These are phyloP conservation scores for Aspergillus aculeatus DNA, from an alignment of 2,329 filamentous ascomycete species.

Conservation along the genomic window DNA sequence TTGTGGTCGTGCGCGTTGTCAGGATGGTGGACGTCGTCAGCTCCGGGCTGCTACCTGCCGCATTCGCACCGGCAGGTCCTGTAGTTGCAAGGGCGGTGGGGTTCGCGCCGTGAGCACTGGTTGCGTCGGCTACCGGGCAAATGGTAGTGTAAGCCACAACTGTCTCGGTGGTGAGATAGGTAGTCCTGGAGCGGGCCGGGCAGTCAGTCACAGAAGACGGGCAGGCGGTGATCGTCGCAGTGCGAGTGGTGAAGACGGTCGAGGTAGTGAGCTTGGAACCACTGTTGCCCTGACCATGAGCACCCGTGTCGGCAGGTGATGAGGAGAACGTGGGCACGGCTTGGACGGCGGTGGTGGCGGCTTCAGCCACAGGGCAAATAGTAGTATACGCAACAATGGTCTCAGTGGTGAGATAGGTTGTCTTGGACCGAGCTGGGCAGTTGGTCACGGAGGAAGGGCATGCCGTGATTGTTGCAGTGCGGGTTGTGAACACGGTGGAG, in stretches of 20 bases:
- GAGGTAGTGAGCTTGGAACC: conserved; percentile 16
- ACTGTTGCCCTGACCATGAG: background rate
- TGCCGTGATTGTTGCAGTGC: conserved; percentile 25
- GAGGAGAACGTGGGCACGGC: too few species aligned
- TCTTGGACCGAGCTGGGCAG: conserved; percentile 23
- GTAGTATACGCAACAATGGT: conserved; percentile 24
- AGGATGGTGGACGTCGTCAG: conserved; percentile 26
- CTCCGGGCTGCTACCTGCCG: background rate
- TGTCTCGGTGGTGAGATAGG: conserved; percentile 23
- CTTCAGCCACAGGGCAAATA: conserved; percentile 19
- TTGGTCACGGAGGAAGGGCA: conserved; percentile 29
- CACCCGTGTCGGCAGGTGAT: too few species aligned
- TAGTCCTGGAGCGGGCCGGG: conserved; percentile 19
- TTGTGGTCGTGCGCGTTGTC: conserved; percentile 22
- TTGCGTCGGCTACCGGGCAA: conserved; percentile 1
- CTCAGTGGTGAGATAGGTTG: conserved; percentile 23
- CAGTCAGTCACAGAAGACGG: conserved; percentile 28
- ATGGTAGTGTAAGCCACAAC: conserved; percentile 22
- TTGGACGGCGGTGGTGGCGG: background rate
- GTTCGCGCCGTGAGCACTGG: background rate
- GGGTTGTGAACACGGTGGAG: conserved; percentile 24
- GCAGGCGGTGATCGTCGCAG: conserved; percentile 29
- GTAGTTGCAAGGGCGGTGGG: background rate
- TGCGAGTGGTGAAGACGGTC: conserved; percentile 21
- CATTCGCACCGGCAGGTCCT: background rate